phyloP scores from a whole-genome alignment of 1,284 basidiomycete species.

The Termitomyces sp. region DNA sequence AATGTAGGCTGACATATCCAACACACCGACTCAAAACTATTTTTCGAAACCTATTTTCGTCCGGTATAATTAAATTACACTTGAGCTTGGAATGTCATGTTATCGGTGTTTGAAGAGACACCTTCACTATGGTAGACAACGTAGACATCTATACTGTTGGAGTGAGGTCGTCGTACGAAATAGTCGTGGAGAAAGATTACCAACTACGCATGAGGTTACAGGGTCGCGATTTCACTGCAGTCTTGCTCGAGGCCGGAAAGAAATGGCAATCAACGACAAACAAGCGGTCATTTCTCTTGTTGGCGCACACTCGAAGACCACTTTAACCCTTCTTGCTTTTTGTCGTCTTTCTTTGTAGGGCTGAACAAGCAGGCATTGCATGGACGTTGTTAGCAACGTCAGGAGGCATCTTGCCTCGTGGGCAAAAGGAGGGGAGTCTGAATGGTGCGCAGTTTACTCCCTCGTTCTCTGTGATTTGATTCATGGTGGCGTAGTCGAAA shows the following conservation, averaged over 20 bases:
- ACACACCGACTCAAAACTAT: too few species aligned
- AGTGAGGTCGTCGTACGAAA: background rate
- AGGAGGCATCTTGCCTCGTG: slow-evolving; percentile 45
- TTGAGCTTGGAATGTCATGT: background rate
- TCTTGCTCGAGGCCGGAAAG: background rate
- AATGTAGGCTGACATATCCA: too few species aligned
- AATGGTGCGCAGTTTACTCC: slow-evolving; percentile 44
- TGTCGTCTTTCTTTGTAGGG: background rate
- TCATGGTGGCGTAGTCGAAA: slow-evolving; percentile 41
- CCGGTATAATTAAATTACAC: too few species aligned
- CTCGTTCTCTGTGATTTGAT: slow-evolving; percentile 8
- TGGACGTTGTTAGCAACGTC: slow-evolving; percentile 50
- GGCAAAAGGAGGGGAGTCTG: slow-evolving; percentile 50
- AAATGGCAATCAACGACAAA: background rate
- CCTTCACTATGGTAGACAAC: background rate
- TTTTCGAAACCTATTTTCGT: too few species aligned
- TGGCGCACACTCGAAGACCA: background rate
- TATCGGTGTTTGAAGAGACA: background rate
- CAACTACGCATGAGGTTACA: background rate
- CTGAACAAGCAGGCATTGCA: slow-evolving; percentile 18
- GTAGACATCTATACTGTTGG: background rate
- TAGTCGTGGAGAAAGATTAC: too few species aligned
- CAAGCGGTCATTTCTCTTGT: background rate
- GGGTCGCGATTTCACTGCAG: background rate
- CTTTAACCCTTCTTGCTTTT: background rate